Base-by-base conservation (phyloP, 805 yeast genomes). In the Hanseniaspora pseudoguilliermondii region DNA sequence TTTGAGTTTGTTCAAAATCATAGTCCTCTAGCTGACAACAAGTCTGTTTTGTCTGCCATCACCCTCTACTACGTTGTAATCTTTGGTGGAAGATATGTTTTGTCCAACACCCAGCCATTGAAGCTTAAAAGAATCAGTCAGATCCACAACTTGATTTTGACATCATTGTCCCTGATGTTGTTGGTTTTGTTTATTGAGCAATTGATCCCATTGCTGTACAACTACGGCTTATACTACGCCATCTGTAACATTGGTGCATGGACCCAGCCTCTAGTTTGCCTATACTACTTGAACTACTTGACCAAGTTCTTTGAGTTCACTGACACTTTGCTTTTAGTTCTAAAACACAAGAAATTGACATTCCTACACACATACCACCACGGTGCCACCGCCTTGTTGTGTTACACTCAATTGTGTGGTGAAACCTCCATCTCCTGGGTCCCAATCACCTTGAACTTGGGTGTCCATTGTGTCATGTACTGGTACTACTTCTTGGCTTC, bases 321-420 rank as follows among this genome's bases (percentile, higher is more conserved):
- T 59, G 98, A 91, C 68, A 91, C 98, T 29, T 79, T 89, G 18
- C 89, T 91, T 74, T 75, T 93, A 65, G 97, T 93, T 48, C 76
- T 91, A 68, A 87, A 88, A 73, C 84, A 86, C 76, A 93, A 93
- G 74, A 89, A 87, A 66, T 75, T 91, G 71, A 84, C 93, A 59
- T 93, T 91, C 67, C 76, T 91, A 69, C 98, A 91, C 72, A 88
- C 95, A 55, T 91, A 89, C 73, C 98, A 91, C 72, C 97, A 91
- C 67, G 98, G 98, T 61, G 97, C 97, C 59, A 91, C 98, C 50
- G 97, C 97, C 11, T 73, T 91, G 60, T 75, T 91, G 61, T 91
- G 97, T 72, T 91, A 81, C 80, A 86, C 95, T 49, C 97, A 91
- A 74, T 78, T 91, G 65, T 80, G 84, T 49, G 98, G 98, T 58